A percentile compares a stretch with the other conserved stretches of the same genome.
These are phyloP conservation scores for Pleurotus platypus DNA, from an alignment of 768 basidiomycete genomes.

Conservation along the genomic window DNA sequence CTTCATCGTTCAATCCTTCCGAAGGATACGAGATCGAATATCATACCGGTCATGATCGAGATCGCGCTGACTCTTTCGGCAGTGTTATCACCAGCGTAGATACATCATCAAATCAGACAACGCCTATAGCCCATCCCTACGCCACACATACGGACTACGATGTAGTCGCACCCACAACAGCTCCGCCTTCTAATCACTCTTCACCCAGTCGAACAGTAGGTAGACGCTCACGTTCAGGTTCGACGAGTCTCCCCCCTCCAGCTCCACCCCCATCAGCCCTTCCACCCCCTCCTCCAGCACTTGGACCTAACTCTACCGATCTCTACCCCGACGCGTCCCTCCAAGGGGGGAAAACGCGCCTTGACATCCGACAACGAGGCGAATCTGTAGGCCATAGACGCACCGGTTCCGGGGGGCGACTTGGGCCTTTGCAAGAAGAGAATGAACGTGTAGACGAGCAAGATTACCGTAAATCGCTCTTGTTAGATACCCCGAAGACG, in stretches of 20 bases:
- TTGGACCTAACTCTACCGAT: conserved; percentile 27
- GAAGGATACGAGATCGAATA: conserved; percentile 28
- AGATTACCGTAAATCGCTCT: conserved; percentile 23
- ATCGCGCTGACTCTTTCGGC: conserved; percentile 22
- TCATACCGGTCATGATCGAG: conserved; percentile 20
- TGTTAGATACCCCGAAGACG: conserved; percentile 39
- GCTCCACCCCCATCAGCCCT: conserved; percentile 56
- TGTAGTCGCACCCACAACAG: conserved; percentile 23
- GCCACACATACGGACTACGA: conserved; percentile 40
- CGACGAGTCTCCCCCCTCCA: conserved; percentile 61
- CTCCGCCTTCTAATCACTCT: conserved; percentile 16
- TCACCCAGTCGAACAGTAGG: conserved; percentile 22
- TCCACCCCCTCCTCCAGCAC: conserved; percentile 55
- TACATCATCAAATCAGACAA: conserved; percentile 21
- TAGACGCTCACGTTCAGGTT: conserved; percentile 44
- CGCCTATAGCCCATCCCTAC: conserved; percentile 42
- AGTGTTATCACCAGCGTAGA: conserved; percentile 26
- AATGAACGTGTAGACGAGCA: conserved; percentile 29
- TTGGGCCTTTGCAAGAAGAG: conserved; percentile 66
- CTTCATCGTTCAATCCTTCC: conserved; percentile 14
- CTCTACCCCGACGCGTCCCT: conserved; percentile 24
- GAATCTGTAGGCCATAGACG: conserved; percentile 51
- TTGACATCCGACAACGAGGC: conserved; percentile 40
- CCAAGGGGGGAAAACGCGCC: conserved; percentile 18
- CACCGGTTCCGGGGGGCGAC: conserved; percentile 51